Conservation (phyloP, 139 green algal species). For the Limnomonas spitsbergensis region DNA sequence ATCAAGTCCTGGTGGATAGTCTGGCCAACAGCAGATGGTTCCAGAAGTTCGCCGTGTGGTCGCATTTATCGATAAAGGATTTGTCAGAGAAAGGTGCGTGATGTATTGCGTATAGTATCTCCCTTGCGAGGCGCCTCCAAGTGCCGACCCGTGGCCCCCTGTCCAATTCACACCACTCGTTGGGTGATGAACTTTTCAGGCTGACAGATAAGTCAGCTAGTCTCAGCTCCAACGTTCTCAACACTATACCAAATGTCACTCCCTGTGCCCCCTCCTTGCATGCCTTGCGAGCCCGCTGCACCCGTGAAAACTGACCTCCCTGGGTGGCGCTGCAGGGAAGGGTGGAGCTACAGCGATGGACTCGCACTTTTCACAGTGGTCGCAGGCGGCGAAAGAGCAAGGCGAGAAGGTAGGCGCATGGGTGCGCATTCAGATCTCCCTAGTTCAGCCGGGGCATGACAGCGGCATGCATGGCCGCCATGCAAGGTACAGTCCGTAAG, state of each 20-base stretch:
- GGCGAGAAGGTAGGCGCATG: not conserved
- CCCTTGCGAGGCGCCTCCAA: too few relatives aligned
- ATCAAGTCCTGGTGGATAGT: conserved; percentile 37
- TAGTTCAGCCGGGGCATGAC: not conserved
- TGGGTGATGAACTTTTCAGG: too few relatives aligned
- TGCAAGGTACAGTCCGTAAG: too few relatives aligned
- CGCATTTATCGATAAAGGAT: not conserved
- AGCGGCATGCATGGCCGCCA: not conserved
- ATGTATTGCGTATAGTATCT: not conserved
- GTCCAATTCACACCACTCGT: too few relatives aligned
- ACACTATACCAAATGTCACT: too few relatives aligned
- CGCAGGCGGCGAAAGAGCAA: not conserved
- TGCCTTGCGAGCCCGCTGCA: too few relatives aligned
- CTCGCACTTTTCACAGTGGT: not conserved
- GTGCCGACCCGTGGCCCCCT: too few relatives aligned
- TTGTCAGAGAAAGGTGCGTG: not conserved
- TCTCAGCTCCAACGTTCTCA: too few relatives aligned
- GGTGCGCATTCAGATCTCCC: not conserved
- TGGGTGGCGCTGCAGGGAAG: not conserved
- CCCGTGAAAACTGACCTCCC: too few relatives aligned
- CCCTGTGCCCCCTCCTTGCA: too few relatives aligned
- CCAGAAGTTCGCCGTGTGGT: conserved; percentile 21
- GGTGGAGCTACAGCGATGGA: not conserved
- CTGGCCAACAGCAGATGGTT: conserved; percentile 37
- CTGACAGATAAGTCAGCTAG: too few relatives aligned